Evolutionary conservation across 2,329 filamentous ascomycete genomes (phyloP).

Genomic region (Monosporascus sp.): DNA sequence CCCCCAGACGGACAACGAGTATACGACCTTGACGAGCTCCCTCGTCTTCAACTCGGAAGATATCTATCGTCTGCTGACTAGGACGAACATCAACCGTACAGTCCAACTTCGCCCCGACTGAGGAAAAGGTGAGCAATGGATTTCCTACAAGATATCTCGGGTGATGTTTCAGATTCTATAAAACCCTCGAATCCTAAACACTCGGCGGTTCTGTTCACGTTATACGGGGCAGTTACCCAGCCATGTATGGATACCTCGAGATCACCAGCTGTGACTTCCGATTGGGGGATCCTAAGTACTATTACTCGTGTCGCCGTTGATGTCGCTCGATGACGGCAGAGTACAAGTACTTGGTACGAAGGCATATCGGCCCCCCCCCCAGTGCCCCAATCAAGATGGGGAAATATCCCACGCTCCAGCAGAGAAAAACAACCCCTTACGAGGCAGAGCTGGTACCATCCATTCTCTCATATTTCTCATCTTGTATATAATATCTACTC

Average conservation of each 20-base stretch:
- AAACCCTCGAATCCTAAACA: too few relatives aligned
- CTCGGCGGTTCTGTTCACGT: too few relatives aligned
- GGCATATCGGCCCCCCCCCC: too few relatives aligned
- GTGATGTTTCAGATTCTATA: too few relatives aligned
- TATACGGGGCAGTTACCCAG: too few relatives aligned
- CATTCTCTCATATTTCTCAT: too few relatives aligned
- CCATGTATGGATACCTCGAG: neutral
- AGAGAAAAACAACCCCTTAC: neutral
- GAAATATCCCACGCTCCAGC: neutral
- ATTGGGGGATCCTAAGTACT: neutral
- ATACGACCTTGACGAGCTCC: neutral
- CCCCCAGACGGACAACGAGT: too few relatives aligned
- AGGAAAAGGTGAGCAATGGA: too few relatives aligned
- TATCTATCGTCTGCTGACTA: neutral
- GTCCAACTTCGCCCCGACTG: neutral
- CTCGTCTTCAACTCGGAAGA: neutral
- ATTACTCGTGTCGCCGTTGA: neutral
- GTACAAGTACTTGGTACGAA: neutral
- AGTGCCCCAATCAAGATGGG: neutral
- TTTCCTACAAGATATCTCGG: too few relatives aligned
- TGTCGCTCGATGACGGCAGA: neutral
- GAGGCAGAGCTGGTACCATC: neutral
- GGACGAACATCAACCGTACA: neutral
- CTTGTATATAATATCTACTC: too few relatives aligned
- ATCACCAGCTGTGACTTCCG: neutral